A percentile compares a stretch with the other conserved stretches of the same genome.
These are phyloP conservation scores for Globisporangium yorkense DNA, from an alignment of 352 stramenopile species.

Conservation along the genomic window DNA sequence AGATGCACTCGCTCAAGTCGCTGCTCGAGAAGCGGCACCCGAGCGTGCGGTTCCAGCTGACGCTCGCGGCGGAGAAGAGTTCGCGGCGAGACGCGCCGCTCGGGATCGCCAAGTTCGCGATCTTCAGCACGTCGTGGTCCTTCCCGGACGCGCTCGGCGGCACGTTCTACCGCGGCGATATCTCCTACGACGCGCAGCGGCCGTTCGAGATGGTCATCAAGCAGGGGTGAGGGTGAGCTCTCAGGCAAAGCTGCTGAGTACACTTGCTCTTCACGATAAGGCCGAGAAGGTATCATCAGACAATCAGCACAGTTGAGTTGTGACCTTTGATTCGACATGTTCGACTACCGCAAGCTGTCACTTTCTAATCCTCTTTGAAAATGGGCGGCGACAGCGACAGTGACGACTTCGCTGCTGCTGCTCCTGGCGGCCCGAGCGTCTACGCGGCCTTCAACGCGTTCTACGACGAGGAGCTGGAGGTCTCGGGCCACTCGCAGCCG, in stretches of 20 bases:
- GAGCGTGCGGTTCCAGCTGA: conserved; percentile 32
- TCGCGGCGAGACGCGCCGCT: conserved; percentile 7
- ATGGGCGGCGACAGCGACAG: conserved; percentile 7
- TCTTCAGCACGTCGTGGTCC: conserved; percentile 34
- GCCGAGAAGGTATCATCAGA: too few species aligned
- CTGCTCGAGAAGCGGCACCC: conserved; percentile 23
- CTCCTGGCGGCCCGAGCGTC: not conserved
- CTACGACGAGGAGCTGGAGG: conserved; percentile 15
- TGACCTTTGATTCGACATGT: not conserved
- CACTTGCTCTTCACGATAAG: too few species aligned
- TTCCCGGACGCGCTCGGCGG: conserved; percentile 30
- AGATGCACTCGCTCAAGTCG: conserved; percentile 14
- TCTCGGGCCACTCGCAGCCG: not conserved
- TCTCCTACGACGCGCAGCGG: conserved; percentile 11
- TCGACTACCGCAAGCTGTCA: too few species aligned
- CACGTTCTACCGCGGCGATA: conserved; percentile 39
- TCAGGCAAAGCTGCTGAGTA: too few species aligned
- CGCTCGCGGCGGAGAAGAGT: conserved; percentile 18
- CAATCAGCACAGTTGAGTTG: not conserved
- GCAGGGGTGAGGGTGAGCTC: conserved; percentile 1
- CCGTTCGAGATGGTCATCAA: conserved; percentile 12
- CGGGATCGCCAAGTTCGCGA: conserved; percentile 31
- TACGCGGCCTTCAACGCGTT: conserved; percentile 13
- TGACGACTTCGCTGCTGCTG: not conserved
- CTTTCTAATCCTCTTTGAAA: not conserved